Percentiles rank a stretch among this genome's conserved stretches.
Conservation (phyloP, 2,329 filamentous ascomycete genomes). For the Lachnellula suecica region DNA sequence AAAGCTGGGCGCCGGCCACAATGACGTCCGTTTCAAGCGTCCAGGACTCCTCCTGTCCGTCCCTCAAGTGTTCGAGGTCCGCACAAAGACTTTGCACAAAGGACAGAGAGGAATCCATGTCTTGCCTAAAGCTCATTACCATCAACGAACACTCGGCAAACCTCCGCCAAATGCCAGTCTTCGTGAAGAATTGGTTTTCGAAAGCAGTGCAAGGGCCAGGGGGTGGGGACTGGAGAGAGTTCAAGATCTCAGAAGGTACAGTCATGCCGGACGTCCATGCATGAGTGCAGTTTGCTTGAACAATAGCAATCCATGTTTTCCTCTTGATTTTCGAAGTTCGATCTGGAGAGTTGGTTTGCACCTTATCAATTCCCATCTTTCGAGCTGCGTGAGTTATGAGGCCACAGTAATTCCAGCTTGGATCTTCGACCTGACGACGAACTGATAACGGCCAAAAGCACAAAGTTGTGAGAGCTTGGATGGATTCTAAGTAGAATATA, state of each 20-base stretch:
- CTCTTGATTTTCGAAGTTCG: background rate
- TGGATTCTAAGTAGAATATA: constrained; percentile 2
- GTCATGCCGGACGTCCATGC: background rate
- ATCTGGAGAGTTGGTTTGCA: background rate
- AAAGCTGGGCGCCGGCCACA: constrained; percentile 8
- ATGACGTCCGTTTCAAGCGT: constrained; percentile 9
- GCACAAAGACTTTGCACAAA: constrained; percentile 9
- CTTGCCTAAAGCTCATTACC: background rate
- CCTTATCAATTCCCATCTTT: constrained; percentile 10
- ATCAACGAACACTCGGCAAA: background rate
- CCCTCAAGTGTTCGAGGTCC: constrained; percentile 7
- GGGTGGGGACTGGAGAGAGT: no score
- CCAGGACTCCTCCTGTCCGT: constrained; percentile 7
- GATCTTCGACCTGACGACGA: constrained; percentile 9
- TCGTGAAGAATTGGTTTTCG: background rate
- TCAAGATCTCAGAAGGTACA: background rate
- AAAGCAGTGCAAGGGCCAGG: no score
- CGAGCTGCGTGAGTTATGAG: constrained; percentile 12
- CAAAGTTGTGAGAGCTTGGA: constrained; percentile 21
- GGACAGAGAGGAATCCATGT: background rate
- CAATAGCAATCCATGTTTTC: constrained; percentile 9
- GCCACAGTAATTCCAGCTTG: constrained; percentile 18
- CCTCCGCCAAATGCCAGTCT: background rate
- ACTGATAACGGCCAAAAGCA: constrained; percentile 28
- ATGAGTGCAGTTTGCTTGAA: constrained; percentile 3